Base-by-base conservation (phyloP, 2,329 filamentous ascomycete genomes). In the Phialophora expanda region DNA sequence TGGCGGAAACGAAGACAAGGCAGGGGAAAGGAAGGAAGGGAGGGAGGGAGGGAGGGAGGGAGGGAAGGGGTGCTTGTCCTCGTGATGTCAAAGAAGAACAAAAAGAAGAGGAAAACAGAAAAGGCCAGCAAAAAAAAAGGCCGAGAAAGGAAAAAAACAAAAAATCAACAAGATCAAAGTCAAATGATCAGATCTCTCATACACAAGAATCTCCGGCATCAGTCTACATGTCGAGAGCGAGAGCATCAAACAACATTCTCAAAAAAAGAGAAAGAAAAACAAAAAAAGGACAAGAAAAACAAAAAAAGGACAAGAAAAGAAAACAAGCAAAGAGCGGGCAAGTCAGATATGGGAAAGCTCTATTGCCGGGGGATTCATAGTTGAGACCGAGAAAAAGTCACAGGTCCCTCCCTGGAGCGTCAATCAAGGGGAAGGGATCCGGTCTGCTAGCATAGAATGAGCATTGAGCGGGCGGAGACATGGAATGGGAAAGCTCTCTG, bases 61-160 rank as follows among this genome's bases (percentile, higher is more conserved):
- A 7, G 24, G n/a, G 46, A 11, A 51, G 26, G 48, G 48, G 48
- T 51, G 48, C 48, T 51, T 26, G 48, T 51, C 48, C 48, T 1
- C 4, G 48, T 51, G 48, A 26, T 22, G 9, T 22, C 20, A 26
- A 22, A 51, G 24, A 26, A 51, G 24, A 22, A 51, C 9, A 14
- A 22, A 32, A 53, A 9, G 30, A 20, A 30, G 14, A 20, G n/a
- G 14, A 34, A 55, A n/a, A 32, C 22, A 30, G 30, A 32, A 34
- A 26, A 14, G n/a, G 28, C n/a, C 61, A 54, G 20, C 34, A 1
- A 30, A 58, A 65, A 65, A 55, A 56, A 65, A 61, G 62, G 62
- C 62, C 56, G 56, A 32, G 22, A 34, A 53, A 12, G 30, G 4
- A 41, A 17, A 17, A 41, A 41, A 14, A 14, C 17, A 41, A 17